Conservation (phyloP, 2,329 filamentous ascomycete species). For the Lachnellula willkommii region DNA sequence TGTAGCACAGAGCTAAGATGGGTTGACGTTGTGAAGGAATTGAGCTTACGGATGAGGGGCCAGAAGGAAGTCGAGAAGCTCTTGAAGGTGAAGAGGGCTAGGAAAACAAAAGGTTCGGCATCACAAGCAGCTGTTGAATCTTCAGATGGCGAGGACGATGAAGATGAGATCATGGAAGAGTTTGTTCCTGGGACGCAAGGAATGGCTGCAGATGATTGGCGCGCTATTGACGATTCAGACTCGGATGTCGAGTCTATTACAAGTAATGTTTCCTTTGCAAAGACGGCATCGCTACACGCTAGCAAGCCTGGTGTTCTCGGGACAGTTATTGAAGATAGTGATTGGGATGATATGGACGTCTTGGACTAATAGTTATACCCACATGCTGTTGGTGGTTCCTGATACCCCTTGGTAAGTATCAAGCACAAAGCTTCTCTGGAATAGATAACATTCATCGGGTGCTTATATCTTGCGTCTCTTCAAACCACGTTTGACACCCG, state of each 20-base stretch:
- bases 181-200: not conserved
- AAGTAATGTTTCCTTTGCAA: constrained; percentile 11
- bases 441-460: not conserved
- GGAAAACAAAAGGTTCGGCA: constrained; percentile 11
- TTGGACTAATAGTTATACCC: constrained; percentile 32
- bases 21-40: constrained; percentile 75
- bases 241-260: constrained; percentile 20
- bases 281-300: constrained; percentile 8
- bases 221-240: constrained; percentile 18
- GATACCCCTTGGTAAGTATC: not conserved
- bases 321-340: constrained; percentile 50
- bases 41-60: constrained; percentile 68
- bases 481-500: not conserved
- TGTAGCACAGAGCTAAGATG: constrained; percentile 63
- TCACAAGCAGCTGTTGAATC: constrained; percentile 15
- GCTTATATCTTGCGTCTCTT: not conserved
- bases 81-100: constrained; percentile 43
- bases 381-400: not conserved
- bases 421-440: not conserved
- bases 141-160: constrained; percentile 14
- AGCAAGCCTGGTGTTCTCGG: constrained; percentile 25
- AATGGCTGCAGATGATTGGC: constrained; percentile 12
- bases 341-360: constrained; percentile 44
- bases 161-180: constrained; percentile 11
- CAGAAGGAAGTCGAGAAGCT: constrained; percentile 64